Percentiles rank a stretch among this genome's conserved stretches.
These are phyloP conservation scores for Suhomyces vadensis DNA, from an alignment of 805 yeast genomes.

Conservation along the genomic window DNA sequence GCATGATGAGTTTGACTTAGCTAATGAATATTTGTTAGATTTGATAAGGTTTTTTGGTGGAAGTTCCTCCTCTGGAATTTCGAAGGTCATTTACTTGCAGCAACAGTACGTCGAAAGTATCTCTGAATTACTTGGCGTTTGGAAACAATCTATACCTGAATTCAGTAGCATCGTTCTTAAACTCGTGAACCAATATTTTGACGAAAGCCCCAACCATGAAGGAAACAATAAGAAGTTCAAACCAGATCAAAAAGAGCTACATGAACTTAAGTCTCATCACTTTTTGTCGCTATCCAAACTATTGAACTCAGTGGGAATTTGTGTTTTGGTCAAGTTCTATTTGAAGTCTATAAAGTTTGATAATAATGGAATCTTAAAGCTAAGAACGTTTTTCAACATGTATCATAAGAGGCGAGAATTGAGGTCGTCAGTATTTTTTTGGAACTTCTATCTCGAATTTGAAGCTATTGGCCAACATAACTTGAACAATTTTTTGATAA, in stretches of 20 bases:
- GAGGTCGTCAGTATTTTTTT: slow-evolving; percentile 48
- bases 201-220: slow-evolving; percentile 6
- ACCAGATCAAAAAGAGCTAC: background rate
- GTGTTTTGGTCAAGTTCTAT: slow-evolving; percentile 36
- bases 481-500: slow-evolving; percentile 42
- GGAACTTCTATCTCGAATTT: slow-evolving; percentile 58
- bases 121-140: slow-evolving; percentile 12
- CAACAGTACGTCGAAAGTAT: slow-evolving; percentile 20
- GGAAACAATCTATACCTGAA: slow-evolving; percentile 8
- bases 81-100: slow-evolving; percentile 14
- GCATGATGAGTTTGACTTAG: slow-evolving; percentile 18
- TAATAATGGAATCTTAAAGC: background rate
- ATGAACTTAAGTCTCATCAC: slow-evolving; percentile 12
- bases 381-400: slow-evolving; percentile 32
- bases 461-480: slow-evolving; percentile 47
- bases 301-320: slow-evolving; percentile 44
- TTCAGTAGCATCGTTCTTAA: slow-evolving; percentile 8
- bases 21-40: slow-evolving; percentile 30
- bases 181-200: slow-evolving; percentile 19
- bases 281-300: slow-evolving; percentile 22
- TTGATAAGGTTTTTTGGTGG: slow-evolving; percentile 28
- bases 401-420: slow-evolving; percentile 31
- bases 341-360: slow-evolving; percentile 23
- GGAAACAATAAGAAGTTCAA: slow-evolving; percentile 2
- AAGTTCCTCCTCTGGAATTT: background rate